Evolutionary conservation across 192 early-diverging fungal genomes (phyloP), one percentile per base, ranked within the genome.

Genomic region (Pilaira anomala): DNA sequence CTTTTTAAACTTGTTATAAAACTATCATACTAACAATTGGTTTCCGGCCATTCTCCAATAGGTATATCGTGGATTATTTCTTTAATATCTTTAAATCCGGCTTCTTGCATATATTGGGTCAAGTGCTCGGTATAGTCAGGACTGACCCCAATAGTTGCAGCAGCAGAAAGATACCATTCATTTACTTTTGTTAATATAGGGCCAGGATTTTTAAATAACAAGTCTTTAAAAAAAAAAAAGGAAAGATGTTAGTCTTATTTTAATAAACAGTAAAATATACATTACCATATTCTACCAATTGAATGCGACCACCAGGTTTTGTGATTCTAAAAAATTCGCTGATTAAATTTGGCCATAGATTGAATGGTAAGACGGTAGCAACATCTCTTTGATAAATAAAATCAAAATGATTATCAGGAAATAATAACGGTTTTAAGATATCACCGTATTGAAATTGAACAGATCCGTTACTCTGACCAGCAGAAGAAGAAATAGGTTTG

Each of bases 321-420:
- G 56, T 14, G 1, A 67, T 44, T 1, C 64, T 19, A 16, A n/a
- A 21, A 30, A 66, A 62, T 14, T 72, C 64, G 2, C 28, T 14
- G 11, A 72, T 48, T 12, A 72, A 33, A 16, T 16, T 46, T 5
- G 61, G 51, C 68, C 68, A 69, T 40, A 39, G 36, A n/a, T 55
- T 40, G 12, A n/a, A 28, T 29, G 68, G 54, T 19, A 69, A 36
- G 33, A 57, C 54, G 0, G 62, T 59, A 2, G 45, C 62, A 25
- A 69, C 48, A 42, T 69, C 68, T 44, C 72, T 39, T 52, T 73
- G 72, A 59, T 63, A 64, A 25, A 80, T 67, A 48, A 73, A 79
- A 51, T 83, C 81, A 65, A 83, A 83, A 12, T 65, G 48, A 33
- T 77, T 73, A 21, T 77, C 68, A n/a, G 65, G 24, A 28, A 80